Conservation (phyloP, 208 protist species). For the Acanthamoeba triangularis region DNA sequence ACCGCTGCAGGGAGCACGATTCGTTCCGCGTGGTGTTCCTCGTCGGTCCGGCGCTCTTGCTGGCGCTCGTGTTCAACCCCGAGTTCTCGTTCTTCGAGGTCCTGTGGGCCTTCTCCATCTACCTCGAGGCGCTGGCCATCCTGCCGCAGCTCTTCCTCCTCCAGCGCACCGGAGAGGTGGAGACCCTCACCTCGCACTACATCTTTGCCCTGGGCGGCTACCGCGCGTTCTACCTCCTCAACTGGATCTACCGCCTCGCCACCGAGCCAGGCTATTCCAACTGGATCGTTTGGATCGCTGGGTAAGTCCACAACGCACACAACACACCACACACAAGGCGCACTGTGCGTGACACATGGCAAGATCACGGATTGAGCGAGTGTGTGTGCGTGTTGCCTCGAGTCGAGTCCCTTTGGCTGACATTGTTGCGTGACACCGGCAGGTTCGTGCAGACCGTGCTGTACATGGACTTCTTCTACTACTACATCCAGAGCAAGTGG, state of each 20-base stretch:
- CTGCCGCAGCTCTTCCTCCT: constrained; percentile 94
- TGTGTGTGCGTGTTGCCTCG: neutral
- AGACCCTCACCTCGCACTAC: constrained; percentile 91
- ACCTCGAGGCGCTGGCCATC: constrained; percentile 93
- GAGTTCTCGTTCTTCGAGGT: constrained; percentile 86
- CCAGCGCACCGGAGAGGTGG: constrained; percentile 87
- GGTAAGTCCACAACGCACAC: constrained; percentile 5
- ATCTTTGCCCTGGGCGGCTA: constrained; percentile 92
- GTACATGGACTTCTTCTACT: constrained; percentile 92
- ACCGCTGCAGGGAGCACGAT: constrained; percentile 81
- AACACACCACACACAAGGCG: too few relatives aligned
- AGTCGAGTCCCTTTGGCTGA: neutral
- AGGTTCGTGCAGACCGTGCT: constrained; percentile 90
- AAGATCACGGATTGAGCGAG: neutral
- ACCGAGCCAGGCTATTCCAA: constrained; percentile 84
- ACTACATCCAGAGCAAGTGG: constrained; percentile 67
- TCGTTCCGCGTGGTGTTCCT: constrained; percentile 87
- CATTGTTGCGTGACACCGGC: neutral
- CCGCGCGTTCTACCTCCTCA: constrained; percentile 91
- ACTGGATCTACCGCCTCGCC: constrained; percentile 92
- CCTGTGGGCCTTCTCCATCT: constrained; percentile 93
- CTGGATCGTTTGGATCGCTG: constrained; percentile 89
- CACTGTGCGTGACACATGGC: neutral
- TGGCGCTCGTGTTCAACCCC: constrained; percentile 89
- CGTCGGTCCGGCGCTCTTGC: constrained; percentile 85